Evolutionary conservation across 495 filamentous ascomycete species (phyloP).

Genomic region (Talaromyces stipitatus): DNA sequence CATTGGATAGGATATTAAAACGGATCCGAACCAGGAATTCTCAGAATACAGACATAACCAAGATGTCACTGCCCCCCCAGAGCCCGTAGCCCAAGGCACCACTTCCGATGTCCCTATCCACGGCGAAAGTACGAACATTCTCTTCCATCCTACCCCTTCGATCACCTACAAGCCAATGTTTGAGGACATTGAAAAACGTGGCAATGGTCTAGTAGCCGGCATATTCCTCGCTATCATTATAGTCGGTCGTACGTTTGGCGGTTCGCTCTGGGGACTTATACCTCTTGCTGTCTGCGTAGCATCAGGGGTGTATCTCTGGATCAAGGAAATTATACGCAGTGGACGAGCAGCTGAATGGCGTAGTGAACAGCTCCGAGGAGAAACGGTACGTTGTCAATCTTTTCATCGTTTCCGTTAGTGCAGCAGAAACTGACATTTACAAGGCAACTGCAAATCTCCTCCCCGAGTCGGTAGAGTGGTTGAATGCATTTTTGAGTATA

Average conservation of each 20-base stretch:
- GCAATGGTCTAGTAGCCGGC: constrained; percentile 55
- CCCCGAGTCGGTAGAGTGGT: constrained; percentile 90
- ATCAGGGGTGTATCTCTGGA: constrained; percentile 78
- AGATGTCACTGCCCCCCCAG: constrained; percentile 85
- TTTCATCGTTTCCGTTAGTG: constrained; percentile 11
- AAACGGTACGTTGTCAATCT: constrained; percentile 49
- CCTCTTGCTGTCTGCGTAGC: constrained; percentile 60
- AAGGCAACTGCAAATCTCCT: constrained; percentile 75
- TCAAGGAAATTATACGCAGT: constrained; percentile 73
- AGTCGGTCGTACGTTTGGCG: constrained; percentile 72
- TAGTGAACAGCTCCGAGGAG: constrained; percentile 74
- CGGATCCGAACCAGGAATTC: constrained; percentile 51
- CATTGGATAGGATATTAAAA: constrained; percentile 45
- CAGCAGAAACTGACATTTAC: not conserved
- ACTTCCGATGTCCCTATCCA: constrained; percentile 93
- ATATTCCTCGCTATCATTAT: constrained; percentile 67
- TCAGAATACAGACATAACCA: constrained; percentile 76
- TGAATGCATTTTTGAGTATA: constrained; percentile 77
- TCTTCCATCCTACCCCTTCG: constrained; percentile 90
- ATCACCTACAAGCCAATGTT: constrained; percentile 84
- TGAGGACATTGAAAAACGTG: constrained; percentile 62
- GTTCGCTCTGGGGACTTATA: constrained; percentile 65
- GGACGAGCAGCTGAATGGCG: constrained; percentile 84
- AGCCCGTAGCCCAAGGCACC: constrained; percentile 67
- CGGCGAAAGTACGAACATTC: constrained; percentile 90